Evolutionary conservation across 192 early-diverging fungal genomes (phyloP).

Genomic region (Endogone sp.): DNA sequence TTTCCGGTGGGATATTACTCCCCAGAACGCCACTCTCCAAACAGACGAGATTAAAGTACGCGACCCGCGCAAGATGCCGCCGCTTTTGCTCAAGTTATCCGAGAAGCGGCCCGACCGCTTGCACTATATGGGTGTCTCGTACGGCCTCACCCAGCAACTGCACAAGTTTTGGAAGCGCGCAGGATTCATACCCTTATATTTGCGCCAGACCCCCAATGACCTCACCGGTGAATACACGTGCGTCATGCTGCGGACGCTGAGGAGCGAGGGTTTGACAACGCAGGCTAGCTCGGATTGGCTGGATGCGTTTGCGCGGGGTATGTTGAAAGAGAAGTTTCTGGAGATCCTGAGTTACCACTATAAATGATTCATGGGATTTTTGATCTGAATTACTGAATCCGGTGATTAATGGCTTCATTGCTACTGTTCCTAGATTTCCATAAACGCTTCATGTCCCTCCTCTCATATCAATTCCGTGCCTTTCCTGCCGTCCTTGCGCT

Average conservation of each 20-base stretch:
- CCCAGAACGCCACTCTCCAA: constrained; percentile 41
- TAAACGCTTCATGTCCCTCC: constrained; percentile 80
- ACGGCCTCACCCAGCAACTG: constrained; percentile 81
- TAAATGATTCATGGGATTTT: too few species aligned
- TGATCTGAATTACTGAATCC: too few species aligned
- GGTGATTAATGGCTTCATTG: too few species aligned
- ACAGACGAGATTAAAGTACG: constrained; percentile 81
- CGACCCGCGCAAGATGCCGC: constrained; percentile 89
- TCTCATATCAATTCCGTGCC: constrained; percentile 83
- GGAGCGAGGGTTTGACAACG: constrained; percentile 36
- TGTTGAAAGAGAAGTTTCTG: too few species aligned
- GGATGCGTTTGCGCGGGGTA: constrained; percentile 67
- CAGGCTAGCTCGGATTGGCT: constrained; percentile 74
- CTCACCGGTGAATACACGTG: constrained; percentile 98
- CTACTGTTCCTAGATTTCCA: constrained; percentile 69
- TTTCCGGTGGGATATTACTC: background rate
- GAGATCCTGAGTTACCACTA: too few species aligned
- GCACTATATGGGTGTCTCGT: constrained; percentile 96
- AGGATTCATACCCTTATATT: constrained; percentile 89
- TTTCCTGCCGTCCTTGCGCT: constrained; percentile 82
- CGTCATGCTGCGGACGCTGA: constrained; percentile 88
- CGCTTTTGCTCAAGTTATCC: constrained; percentile 79
- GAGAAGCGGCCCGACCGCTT: constrained; percentile 78
- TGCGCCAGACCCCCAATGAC: constrained; percentile 96
- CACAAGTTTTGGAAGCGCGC: constrained; percentile 97